Evolutionary conservation across 1,284 basidiomycete species (phyloP).

Genomic region (Sanguinoderma infundibulare): DNA sequence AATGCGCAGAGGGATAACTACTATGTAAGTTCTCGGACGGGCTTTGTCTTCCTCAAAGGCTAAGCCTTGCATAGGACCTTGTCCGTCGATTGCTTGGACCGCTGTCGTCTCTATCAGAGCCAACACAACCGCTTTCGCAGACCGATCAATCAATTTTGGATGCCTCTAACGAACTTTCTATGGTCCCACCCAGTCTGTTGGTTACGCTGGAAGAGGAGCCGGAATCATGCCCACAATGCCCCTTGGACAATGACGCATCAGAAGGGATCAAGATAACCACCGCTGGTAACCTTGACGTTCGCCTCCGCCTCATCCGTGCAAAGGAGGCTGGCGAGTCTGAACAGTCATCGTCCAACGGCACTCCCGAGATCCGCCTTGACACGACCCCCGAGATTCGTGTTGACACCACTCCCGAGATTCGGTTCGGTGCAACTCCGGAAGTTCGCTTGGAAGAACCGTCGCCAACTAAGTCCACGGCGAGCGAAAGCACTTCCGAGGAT

Average conservation of each 20-base stretch:
- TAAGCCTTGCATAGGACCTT: conserved; percentile 56
- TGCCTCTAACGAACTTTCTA: conserved; percentile 60
- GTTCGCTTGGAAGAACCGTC: conserved; percentile 26
- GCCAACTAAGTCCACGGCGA: conserved; percentile 17
- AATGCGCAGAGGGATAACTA: conserved; percentile 68
- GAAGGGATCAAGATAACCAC: conserved; percentile 53
- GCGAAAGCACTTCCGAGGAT: conserved; percentile 34
- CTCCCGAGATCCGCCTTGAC: conserved; percentile 52
- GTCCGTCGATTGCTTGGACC: conserved; percentile 64
- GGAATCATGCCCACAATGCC: conserved; percentile 49
- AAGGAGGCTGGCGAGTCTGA: conserved; percentile 28
- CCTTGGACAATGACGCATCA: conserved; percentile 56
- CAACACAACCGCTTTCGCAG: conserved; percentile 45
- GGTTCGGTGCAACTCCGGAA: conserved; percentile 41
- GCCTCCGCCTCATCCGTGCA: conserved; percentile 52
- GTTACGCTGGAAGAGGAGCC: conserved; percentile 55
- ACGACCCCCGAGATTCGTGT: conserved; percentile 55
- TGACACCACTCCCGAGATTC: conserved; percentile 37
- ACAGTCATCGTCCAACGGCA: conserved; percentile 26
- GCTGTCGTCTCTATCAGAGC: conserved; percentile 51
- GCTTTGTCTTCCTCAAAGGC: neutral
- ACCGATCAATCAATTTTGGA: conserved; percentile 54
- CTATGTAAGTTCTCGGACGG: conserved; percentile 54
- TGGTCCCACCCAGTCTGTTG: conserved; percentile 59
- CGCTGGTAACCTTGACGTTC: conserved; percentile 55